Conservation (phyloP, 2,329 filamentous ascomycete species). For the Cryphonectria parasitica region DNA sequence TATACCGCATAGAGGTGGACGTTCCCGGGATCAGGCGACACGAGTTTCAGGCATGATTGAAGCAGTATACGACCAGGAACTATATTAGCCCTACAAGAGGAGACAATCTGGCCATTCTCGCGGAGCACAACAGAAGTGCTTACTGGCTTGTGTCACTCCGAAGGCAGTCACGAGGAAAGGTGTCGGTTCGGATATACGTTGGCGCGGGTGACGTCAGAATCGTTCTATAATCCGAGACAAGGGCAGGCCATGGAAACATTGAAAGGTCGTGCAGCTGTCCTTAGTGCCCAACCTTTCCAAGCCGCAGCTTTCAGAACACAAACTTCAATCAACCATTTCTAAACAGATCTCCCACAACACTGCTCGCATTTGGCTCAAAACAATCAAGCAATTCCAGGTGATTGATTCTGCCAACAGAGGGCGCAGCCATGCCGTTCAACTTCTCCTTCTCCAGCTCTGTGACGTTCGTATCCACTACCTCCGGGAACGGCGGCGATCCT, state of each 20-base stretch:
- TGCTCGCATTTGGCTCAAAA: background rate
- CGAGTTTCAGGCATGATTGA: constrained; percentile 10
- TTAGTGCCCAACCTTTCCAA: background rate
- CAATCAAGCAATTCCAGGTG: background rate
- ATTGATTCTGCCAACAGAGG: background rate
- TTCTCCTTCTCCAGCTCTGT: constrained; percentile 28
- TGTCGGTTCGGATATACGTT: constrained; percentile 11
- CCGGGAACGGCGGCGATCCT: constrained; percentile 25
- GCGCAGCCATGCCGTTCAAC: constrained; percentile 24
- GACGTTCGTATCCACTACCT: constrained; percentile 24
- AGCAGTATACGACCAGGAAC: too few species aligned
- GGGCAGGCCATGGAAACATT: background rate
- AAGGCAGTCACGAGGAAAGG: background rate
- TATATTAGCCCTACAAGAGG: background rate
- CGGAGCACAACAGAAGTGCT: background rate
- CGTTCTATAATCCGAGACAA: background rate
- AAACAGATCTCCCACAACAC: background rate
- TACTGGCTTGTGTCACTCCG: background rate
- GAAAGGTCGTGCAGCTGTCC: background rate
- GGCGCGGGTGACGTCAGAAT: constrained; percentile 13
- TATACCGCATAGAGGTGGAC: constrained; percentile 26
- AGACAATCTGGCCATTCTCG: background rate
- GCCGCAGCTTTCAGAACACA: background rate
- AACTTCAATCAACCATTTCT: background rate
- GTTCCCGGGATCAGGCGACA: constrained; percentile 19